Evolutionary conservation across 2,329 filamentous ascomycete species (phyloP), one percentile per base, ranked within the genome.

Genomic region (Gnomoniopsis smithogilvyi): DNA sequence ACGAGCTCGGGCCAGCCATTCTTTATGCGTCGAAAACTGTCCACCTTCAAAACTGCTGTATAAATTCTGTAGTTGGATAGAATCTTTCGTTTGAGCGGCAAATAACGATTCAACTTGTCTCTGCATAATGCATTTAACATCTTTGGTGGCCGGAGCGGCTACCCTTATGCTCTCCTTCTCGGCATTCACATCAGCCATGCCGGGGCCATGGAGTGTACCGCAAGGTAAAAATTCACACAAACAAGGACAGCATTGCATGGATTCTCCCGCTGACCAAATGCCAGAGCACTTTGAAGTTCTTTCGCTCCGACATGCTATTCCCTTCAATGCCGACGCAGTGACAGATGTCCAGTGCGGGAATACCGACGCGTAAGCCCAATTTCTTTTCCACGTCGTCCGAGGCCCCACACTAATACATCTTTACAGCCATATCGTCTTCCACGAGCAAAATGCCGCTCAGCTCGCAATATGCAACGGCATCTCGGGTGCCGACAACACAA

Each of bases 391-490:
- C 48, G 26, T 10, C 17, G 26, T 21, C 26, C 34, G 14, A 38
- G 15, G 24, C 21, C 48, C 48, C 6, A 38, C 45, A 41, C 36
- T 58, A 63, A 58, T 67, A 52, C 46, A 41, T 3, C 14, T 2
- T 11, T 45, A 63, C 41, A 78, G 74, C 7, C 70, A 74, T 61
- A 77, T 80, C 62, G 72, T 76, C 62, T 75, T 75, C 65, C 79
- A 83, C 67, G 80, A 83, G 67, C 74, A 83, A 22, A 82, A 89
- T 64, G 86, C 90, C 48, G 77, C 74, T 10, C 77, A 81, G 64
- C 84, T 85, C 33, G 86, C 86, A 0, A 73, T 92, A 69, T 83
- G 80, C 69, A 75, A 78, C 53, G 76, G 87, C 58, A 81, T 82
- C 60, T 73, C 78, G 0, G 78, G 77, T 17, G 64, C 70, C 14